phyloP scores from a whole-genome alignment of 257 asterid genomes.

The Thymus quinquecostatus region DNA sequence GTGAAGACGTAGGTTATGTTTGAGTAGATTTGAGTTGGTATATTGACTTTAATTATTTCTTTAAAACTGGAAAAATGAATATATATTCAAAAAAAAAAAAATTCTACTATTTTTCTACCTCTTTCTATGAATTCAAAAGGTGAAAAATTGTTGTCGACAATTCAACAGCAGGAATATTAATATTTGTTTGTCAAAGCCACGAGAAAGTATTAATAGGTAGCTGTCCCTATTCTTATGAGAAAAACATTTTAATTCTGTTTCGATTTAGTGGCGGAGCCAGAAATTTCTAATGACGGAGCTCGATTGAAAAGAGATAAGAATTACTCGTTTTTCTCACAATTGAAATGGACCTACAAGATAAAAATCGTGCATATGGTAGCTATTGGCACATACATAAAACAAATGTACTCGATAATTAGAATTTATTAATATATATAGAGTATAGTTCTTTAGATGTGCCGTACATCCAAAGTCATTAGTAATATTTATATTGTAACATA shows the following conservation, averaged over 20 bases:
- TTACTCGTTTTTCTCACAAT: too few species aligned
- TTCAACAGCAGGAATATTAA: constrained; percentile 16
- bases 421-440: too few species aligned
- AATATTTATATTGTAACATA: not conserved
- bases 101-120: not conserved
- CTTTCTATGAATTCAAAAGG: constrained; percentile 6
- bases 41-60: not conserved
- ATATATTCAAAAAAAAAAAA: not conserved
- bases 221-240: constrained; percentile 29
- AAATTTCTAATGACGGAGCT: too few species aligned
- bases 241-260: not conserved
- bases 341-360: too few species aligned
- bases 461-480: not conserved
- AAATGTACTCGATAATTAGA: too few species aligned
- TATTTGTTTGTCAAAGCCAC: constrained; percentile 28
- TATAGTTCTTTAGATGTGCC: not conserved
- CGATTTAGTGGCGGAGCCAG: too few species aligned
- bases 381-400: too few species aligned
- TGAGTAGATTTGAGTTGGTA: too few species aligned
- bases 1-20: too few species aligned
- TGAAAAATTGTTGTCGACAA: constrained; percentile 27
- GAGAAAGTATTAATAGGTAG: constrained; percentile 30
- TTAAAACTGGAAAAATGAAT: not conserved
- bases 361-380: too few species aligned
- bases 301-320: too few species aligned